Conservation (phyloP, 1,284 basidiomycete genomes). For the Grifola frondosa region DNA sequence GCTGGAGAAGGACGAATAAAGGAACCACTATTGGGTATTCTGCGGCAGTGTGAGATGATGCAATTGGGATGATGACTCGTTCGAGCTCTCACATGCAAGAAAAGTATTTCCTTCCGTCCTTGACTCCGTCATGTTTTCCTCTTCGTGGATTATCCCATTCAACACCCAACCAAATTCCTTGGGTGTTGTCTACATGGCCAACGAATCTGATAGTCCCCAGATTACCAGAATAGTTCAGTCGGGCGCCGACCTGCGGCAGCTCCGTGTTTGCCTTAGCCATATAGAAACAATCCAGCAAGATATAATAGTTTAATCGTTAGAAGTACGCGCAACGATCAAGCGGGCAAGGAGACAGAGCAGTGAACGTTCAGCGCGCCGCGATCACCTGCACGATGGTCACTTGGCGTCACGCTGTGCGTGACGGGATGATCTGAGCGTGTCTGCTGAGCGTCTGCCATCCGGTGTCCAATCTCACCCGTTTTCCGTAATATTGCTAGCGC, state of each 20-base stretch:
- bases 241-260: conserved; percentile 43
- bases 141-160: conserved; percentile 89
- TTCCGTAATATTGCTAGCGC: too few species aligned
- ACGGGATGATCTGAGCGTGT: too few species aligned
- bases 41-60: conserved; percentile 27
- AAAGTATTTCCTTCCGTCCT: conserved; percentile 82
- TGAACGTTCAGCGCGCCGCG: too few species aligned
- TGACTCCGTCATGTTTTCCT: conserved; percentile 86
- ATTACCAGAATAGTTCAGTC: conserved; percentile 50
- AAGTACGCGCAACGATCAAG: too few species aligned
- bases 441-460: too few species aligned
- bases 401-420: too few species aligned
- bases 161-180: conserved; percentile 84
- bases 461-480: too few species aligned
- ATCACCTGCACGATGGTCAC: too few species aligned
- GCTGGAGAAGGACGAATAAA: conserved; percentile 68
- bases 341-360: too few species aligned
- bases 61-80: conserved; percentile 7
- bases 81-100: conserved; percentile 58
- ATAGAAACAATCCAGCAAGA: too few species aligned
- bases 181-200: conserved; percentile 65
- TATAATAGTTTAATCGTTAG: too few species aligned
- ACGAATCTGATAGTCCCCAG: conserved; percentile 72
- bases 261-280: too few species aligned
- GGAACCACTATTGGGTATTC: conserved; percentile 60